A percentile compares a stretch with the other conserved stretches of the same genome.
These are phyloP conservation scores for Eimeria necatrix DNA, from an alignment of 169 alveolate genomes.

Conservation along the genomic window DNA sequence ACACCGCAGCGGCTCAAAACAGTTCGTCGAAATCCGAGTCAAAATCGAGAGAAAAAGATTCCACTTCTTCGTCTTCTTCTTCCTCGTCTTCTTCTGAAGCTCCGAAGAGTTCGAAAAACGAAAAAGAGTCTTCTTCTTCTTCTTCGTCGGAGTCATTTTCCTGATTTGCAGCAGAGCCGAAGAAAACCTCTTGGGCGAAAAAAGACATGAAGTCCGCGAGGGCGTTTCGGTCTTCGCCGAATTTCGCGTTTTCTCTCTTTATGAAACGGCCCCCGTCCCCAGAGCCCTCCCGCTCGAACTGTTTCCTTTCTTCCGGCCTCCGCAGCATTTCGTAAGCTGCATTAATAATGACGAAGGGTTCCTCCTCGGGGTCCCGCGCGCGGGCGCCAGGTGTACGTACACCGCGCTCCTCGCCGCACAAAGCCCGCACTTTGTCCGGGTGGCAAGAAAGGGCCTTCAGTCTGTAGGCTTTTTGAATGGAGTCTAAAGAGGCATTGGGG, in stretches of 20 bases:
- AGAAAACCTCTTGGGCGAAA: neutral
- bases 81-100: neutral
- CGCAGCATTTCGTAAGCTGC: conserved; percentile 40
- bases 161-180: neutral
- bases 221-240: neutral
- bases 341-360: conserved; percentile 11
- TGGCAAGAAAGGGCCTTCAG: neutral
- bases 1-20: neutral
- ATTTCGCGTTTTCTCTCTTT: neutral
- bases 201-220: neutral
- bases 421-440: conserved; percentile 12
- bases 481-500: neutral
- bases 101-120: neutral
- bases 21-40: neutral
- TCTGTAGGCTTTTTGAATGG: conserved; percentile 13
- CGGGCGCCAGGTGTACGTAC: conserved; percentile 3
- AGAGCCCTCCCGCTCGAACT: neutral
- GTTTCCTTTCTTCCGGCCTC: neutral
- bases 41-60: neutral
- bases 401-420: neutral
- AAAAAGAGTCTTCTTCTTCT: neutral
- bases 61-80: neutral
- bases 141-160: neutral
- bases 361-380: neutral
- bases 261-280: conserved; percentile 23